A percentile compares a stretch with the other conserved stretches of the same genome.
These are phyloP conservation scores for Neofusicoccum sp. DNA, from an alignment of 2,329 filamentous ascomycete species.

Conservation along the genomic window DNA sequence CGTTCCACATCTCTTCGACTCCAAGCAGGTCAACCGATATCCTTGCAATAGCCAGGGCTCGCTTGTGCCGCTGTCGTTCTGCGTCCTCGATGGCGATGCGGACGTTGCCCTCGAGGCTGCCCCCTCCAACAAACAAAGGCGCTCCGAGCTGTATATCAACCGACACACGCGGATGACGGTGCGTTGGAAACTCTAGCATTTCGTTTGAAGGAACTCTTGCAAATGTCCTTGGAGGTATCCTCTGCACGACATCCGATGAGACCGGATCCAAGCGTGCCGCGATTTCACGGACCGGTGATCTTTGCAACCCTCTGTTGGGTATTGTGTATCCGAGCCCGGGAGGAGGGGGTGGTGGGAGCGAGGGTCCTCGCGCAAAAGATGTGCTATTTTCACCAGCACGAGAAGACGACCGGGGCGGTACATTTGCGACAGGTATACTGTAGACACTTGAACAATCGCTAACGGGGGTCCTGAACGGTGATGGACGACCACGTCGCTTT, in stretches of 20 bases:
- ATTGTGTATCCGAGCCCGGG: slow-evolving; percentile 36
- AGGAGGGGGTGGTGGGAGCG: slow-evolving; percentile 27
- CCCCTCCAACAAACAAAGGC: slow-evolving; percentile 55
- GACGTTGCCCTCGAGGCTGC: slow-evolving; percentile 52
- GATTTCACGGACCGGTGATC: slow-evolving; percentile 49
- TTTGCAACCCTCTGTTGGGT: slow-evolving; percentile 45
- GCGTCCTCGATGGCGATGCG: slow-evolving; percentile 49
- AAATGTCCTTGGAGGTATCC: slow-evolving; percentile 50
- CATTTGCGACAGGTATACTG: slow-evolving; percentile 44
- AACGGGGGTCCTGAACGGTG: slow-evolving; percentile 27
- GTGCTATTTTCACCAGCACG: slow-evolving; percentile 28
- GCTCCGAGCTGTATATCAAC: slow-evolving; percentile 51
- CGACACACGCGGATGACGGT: slow-evolving; percentile 49
- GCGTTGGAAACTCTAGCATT: slow-evolving; percentile 49
- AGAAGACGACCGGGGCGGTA: slow-evolving; percentile 49
- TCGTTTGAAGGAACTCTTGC: slow-evolving; percentile 48
- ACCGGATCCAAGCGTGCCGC: slow-evolving; percentile 42
- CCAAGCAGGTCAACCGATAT: slow-evolving; percentile 54
- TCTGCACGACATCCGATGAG: slow-evolving; percentile 42
- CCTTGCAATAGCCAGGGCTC: slow-evolving; percentile 47
- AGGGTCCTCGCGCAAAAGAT: slow-evolving; percentile 22
- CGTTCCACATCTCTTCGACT: slow-evolving; percentile 50
- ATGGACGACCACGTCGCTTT: slow-evolving; percentile 2
- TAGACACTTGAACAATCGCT: slow-evolving; percentile 45
- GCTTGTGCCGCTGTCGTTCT: slow-evolving; percentile 43